Evolutionary conservation across 1,284 basidiomycete genomes (phyloP).

Genomic region (Puccinia triticina): DNA sequence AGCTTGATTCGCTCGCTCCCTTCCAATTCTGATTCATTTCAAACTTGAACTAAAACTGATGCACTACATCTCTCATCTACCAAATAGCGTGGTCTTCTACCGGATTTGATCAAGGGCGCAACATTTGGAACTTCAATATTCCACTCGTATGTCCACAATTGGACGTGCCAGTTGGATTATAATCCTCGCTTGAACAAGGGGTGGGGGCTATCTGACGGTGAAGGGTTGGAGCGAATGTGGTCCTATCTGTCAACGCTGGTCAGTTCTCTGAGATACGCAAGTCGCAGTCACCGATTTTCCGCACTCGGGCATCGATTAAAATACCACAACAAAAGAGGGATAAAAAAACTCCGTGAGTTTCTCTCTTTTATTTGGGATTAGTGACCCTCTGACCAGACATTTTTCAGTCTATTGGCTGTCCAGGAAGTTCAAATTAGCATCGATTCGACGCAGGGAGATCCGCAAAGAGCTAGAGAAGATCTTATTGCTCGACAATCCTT

Average conservation of each 20-base stretch:
- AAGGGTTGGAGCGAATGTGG: constrained; percentile 4
- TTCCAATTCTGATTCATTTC: too few relatives aligned
- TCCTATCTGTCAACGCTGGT: background rate
- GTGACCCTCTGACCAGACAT: background rate
- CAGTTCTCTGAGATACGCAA: background rate
- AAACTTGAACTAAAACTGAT: too few relatives aligned
- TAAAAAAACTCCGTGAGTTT: background rate
- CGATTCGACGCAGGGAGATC: too few relatives aligned
- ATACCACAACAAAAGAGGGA: constrained; percentile 1
- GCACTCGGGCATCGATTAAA: background rate
- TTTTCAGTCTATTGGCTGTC: background rate
- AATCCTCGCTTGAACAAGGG: background rate
- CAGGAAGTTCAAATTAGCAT: background rate
- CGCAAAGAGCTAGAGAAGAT: background rate
- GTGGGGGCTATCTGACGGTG: constrained; percentile 2
- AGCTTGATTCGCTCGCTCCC: too few relatives aligned
- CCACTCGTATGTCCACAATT: constrained; percentile 8
- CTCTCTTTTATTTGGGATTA: background rate
- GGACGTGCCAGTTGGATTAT: background rate
- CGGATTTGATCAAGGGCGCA: background rate
- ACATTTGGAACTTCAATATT: background rate
- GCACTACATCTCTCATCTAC: background rate
- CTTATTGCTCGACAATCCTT: background rate
- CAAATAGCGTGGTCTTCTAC: background rate
- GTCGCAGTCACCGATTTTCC: background rate